Evolutionary conservation across 2,329 filamentous ascomycete genomes (phyloP).

Genomic region (Blastomyces parvus): DNA sequence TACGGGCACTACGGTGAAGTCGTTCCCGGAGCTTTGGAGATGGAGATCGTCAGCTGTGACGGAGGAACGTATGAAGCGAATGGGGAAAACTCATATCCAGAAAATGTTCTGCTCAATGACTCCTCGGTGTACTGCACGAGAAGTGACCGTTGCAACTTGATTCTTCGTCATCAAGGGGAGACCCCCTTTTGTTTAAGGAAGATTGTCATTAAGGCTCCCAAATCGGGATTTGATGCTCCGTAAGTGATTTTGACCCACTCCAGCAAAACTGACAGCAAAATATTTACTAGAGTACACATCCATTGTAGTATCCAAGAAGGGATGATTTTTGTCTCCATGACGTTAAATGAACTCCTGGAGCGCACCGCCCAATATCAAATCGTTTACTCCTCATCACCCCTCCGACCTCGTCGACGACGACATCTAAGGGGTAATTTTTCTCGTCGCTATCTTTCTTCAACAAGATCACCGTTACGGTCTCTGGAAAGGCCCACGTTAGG

Average conservation of each 20-base stretch:
- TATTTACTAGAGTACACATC: neutral
- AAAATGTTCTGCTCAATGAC: conserved; percentile 78
- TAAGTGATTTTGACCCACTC: conserved; percentile 42
- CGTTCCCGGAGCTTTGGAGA: conserved; percentile 66
- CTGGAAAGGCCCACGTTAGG: conserved; percentile 23
- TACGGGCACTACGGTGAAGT: conserved; percentile 87
- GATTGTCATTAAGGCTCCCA: conserved; percentile 77
- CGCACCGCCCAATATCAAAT: conserved; percentile 68
- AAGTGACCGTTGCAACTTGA: conserved; percentile 75
- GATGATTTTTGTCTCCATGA: conserved; percentile 85
- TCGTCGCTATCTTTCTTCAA: conserved; percentile 32
- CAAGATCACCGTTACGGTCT: conserved; percentile 29
- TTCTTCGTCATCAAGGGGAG: conserved; percentile 70
- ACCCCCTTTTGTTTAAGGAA: conserved; percentile 76
- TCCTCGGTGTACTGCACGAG: conserved; percentile 83
- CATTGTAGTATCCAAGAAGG: conserved; percentile 68
- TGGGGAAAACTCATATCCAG: conserved; percentile 52
- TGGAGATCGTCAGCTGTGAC: conserved; percentile 87
- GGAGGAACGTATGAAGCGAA: conserved; percentile 57
- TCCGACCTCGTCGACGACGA: conserved; percentile 22
- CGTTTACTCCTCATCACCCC: conserved; percentile 44
- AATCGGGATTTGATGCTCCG: conserved; percentile 68
- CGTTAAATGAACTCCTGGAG: conserved; percentile 61
- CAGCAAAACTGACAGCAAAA: conserved; percentile 2
- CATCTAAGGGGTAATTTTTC: conserved; percentile 28